Evolutionary conservation across 306 rosid genomes (phyloP).

Genomic region (Aeschynomene evenia): DNA sequence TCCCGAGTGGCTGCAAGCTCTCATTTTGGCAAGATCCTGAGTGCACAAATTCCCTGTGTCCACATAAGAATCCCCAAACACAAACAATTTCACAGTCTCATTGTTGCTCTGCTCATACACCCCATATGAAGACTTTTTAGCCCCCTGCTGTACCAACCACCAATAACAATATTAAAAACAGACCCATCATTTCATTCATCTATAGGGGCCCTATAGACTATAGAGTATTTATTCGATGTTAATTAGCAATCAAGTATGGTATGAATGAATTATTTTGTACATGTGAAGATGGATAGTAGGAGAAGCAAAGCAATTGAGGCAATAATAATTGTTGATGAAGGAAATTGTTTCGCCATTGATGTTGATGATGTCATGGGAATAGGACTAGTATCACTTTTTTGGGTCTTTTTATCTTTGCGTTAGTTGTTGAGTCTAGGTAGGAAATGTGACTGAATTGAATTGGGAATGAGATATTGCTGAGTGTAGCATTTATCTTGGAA

Average conservation of each 20-base stretch:
- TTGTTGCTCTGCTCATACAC: neutral
- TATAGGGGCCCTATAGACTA: too few relatives aligned
- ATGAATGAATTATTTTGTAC: neutral
- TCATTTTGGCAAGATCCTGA: slow-evolving; percentile 1
- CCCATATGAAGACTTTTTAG: slow-evolving; percentile 7
- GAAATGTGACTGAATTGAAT: too few relatives aligned
- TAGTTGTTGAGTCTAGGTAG: too few relatives aligned
- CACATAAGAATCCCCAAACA: slow-evolving; percentile 57
- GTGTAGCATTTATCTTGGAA: too few relatives aligned
- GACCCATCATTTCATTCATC: too few relatives aligned
- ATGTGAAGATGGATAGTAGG: neutral
- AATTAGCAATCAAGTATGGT: neutral
- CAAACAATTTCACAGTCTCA: slow-evolving; percentile 35
- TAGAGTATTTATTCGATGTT: too few relatives aligned
- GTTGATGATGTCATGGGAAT: neutral
- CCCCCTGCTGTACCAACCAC: slow-evolving; percentile 20
- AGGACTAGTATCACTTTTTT: too few relatives aligned
- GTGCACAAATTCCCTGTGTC: slow-evolving; percentile 51
- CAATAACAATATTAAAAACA: neutral
- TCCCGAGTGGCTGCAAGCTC: too few relatives aligned
- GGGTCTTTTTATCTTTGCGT: neutral
- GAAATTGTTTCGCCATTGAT: neutral
- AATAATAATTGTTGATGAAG: neutral
- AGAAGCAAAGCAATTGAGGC: neutral
- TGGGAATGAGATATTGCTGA: too few relatives aligned